Percentiles rank a stretch among this genome's conserved stretches.
Evolutionary conservation across 2,329 filamentous ascomycete species (phyloP).

Genomic region (Pseudogymnoascus sp.): DNA sequence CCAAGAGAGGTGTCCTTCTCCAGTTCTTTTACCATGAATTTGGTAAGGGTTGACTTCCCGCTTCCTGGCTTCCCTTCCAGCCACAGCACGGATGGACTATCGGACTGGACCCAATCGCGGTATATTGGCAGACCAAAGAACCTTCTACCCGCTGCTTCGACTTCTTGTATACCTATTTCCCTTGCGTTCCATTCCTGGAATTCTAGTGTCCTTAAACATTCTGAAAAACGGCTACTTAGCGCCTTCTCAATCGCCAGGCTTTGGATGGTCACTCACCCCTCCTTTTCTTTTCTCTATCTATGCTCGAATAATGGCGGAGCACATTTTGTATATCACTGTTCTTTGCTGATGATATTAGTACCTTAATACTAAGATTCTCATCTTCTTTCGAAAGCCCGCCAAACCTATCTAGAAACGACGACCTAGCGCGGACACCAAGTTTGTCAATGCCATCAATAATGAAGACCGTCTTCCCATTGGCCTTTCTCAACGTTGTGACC

Average conservation of each 20-base stretch:
- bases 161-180: background rate
- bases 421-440: background rate
- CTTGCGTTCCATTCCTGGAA: constrained; percentile 9
- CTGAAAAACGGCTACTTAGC: background rate
- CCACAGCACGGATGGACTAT: background rate
- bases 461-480: background rate
- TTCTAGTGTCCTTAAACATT: background rate
- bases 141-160: background rate
- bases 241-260: background rate
- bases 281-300: constrained; percentile 9
- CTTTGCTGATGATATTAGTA: background rate
- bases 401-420: background rate
- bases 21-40: background rate
- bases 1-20: background rate
- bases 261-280: background rate
- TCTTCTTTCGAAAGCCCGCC: background rate
- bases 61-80: constrained; percentile 18
- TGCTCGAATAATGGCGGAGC: background rate
- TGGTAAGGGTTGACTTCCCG: constrained; percentile 16
- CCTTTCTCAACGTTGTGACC: background rate
- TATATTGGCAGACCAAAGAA: background rate
- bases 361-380: too few species aligned
- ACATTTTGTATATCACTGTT: background rate
- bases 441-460: background rate
- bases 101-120: background rate